Conservation (phyloP, 768 basidiomycete genomes). For the Tremella yokohamensis region DNA sequence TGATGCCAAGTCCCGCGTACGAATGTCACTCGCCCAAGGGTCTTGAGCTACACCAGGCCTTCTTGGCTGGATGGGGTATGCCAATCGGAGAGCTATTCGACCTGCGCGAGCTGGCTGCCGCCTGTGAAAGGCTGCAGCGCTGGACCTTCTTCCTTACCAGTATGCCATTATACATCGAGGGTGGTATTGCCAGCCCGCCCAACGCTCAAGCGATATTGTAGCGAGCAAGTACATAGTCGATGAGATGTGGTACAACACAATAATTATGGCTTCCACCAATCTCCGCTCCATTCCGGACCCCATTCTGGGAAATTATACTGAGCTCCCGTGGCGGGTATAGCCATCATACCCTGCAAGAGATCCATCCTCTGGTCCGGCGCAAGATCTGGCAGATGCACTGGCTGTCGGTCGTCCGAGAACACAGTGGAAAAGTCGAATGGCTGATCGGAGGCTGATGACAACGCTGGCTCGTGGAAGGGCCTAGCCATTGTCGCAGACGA, state of each 20-base stretch:
- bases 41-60: slow-evolving; percentile 6
- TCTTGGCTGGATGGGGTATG: slow-evolving; percentile 15
- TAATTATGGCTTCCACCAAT: background rate
- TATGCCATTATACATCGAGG: slow-evolving; percentile 11
- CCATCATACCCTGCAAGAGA: slow-evolving; percentile 26
- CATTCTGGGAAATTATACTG: slow-evolving; percentile 12
- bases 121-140: slow-evolving; percentile 10
- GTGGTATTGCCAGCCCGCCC: slow-evolving; percentile 16
- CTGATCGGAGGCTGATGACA: background rate
- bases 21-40: background rate
- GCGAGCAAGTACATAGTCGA: no score
- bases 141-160: slow-evolving; percentile 19
- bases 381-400: background rate
- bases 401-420: slow-evolving; percentile 4
- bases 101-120: slow-evolving; percentile 7
- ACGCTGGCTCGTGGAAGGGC: background rate
- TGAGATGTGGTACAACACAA: no score
- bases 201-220: slow-evolving; percentile 18
- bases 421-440: slow-evolving; percentile 4
- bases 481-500: background rate
- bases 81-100: slow-evolving; percentile 14
- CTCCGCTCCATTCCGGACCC: background rate
- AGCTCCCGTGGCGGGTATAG: slow-evolving; percentile 16
- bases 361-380: slow-evolving; percentile 14
- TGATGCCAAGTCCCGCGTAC: slow-evolving; percentile 1